phyloP scores from a whole-genome alignment of 371 early-diverging fungal species.

The Mucor irregularis region DNA sequence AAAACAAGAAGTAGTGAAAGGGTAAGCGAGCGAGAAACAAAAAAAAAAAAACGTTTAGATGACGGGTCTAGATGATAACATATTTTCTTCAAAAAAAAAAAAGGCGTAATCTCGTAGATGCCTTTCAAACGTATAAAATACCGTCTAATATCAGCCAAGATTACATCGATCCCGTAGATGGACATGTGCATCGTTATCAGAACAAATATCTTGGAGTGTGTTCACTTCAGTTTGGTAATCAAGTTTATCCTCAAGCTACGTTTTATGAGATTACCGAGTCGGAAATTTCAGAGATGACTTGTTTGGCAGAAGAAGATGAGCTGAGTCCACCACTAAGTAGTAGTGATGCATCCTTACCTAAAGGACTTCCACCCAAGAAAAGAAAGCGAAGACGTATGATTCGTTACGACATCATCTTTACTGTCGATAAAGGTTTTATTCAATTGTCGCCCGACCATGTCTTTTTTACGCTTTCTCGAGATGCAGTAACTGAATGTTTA shows the following conservation, averaged over 20 bases:
- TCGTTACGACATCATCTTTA: constrained; percentile 34
- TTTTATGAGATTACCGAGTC: constrained; percentile 48
- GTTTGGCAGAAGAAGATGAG: too few relatives aligned
- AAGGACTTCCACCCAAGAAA: constrained; percentile 42
- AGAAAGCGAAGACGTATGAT: constrained; percentile 34
- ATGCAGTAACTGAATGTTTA: constrained; percentile 47
- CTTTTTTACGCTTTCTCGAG: constrained; percentile 45
- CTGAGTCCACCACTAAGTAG: too few relatives aligned
- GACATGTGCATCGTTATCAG: constrained; percentile 23
- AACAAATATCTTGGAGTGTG: constrained; percentile 38
- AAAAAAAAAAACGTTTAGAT: too few relatives aligned
- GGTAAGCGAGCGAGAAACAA: too few relatives aligned
- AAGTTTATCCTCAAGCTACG: constrained; percentile 14
- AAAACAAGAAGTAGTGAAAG: not conserved
- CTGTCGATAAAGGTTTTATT: constrained; percentile 6
- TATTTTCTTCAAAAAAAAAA: not conserved
- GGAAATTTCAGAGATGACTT: constrained; percentile 45
- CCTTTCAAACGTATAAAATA: constrained; percentile 15
- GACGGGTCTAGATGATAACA: not conserved
- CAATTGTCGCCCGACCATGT: constrained; percentile 1
- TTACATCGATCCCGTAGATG: constrained; percentile 16
- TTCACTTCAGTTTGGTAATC: constrained; percentile 23
- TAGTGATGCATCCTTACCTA: too few relatives aligned
- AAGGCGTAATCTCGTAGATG: constrained; percentile 8
- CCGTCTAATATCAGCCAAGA: constrained; percentile 16